Evolutionary conservation across 2,329 filamentous ascomycete species (phyloP), one percentile per base, ranked within the genome.

Genomic region (Ceratocystis alfenasii): DNA sequence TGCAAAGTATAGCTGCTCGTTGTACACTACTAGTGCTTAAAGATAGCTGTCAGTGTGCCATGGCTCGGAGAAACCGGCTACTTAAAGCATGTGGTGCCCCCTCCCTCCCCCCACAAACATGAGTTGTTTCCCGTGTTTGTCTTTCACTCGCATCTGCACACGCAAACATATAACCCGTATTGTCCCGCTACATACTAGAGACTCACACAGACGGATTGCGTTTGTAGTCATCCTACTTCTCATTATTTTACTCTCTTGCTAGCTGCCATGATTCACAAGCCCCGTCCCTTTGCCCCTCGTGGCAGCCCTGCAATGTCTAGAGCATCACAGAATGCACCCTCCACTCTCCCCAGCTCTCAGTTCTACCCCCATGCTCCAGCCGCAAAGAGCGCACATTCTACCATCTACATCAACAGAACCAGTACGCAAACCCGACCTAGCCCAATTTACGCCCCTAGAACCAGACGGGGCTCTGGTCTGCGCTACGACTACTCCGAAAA

Each of bases 91-190:
- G 30, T 4, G 30, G 55, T 33, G 55, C 17, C n/a, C 28, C 17
- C 30, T 8, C 7, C 20, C 6, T 15, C 33, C 28, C 17, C 30
- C 28, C 3, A n/a, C 17, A 17, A 59, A 59, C 17, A 20, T 36
- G 28, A 30, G 28, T 8, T 36, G 30, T 59, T 59, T 59, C 55
- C 53, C 55, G 55, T 59, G 55, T 59, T 59, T 59, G 55, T 25
- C 55, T 59, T 15, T n/a, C 28, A 33, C 33, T 22, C 30, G 12
- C 55, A 59, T n/a, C 55, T 33, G 28, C 22, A 10, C 33, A 59
- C 55, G 30, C 55, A 59, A 59, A 59, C 55, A 59, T 20, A 30
- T n/a, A 59, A 2, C 8, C 55, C 28, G 8, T 30, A 2, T 59
- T 36, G 15, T n/a, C 55, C 30, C 15, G 17, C 17, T 59, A 8